Conservation (phyloP, 2,329 filamentous ascomycete species). For the Leptographium wingfieldii region DNA sequence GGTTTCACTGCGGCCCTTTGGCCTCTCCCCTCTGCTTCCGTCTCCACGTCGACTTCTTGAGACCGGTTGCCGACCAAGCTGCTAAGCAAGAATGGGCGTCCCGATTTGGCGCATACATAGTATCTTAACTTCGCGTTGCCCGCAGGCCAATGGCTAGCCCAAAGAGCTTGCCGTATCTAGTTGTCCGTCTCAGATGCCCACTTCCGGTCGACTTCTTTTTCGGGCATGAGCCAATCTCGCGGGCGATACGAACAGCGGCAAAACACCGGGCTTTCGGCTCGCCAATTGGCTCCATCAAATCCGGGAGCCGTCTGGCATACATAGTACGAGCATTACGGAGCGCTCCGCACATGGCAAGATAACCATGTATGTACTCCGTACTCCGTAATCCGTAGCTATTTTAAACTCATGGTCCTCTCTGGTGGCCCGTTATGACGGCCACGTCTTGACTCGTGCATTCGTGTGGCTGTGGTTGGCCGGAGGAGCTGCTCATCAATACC, state of each 20-base stretch:
- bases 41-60: constrained; percentile 3
- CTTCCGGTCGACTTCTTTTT: background rate
- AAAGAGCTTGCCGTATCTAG: constrained; percentile 2
- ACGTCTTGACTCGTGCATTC: background rate
- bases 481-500: background rate
- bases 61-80: background rate
- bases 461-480: background rate
- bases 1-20: background rate
- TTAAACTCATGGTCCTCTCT: background rate
- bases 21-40: background rate
- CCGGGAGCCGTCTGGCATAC: background rate
- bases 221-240: background rate
- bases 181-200: background rate
- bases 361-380: too few species aligned
- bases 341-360: too few species aligned
- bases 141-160: background rate
- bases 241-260: constrained; percentile 9
- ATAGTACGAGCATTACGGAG: too few species aligned
- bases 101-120: too few species aligned
- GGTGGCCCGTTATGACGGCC: background rate
- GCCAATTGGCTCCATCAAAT: constrained; percentile 10
- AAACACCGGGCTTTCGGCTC: constrained; percentile 5
- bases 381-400: background rate
- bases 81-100: too few species aligned
- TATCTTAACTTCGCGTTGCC: background rate